Evolutionary conservation across 164 flowering plant species (phyloP), one percentile per base, ranked within the genome.

Genomic region (Liriodendron chinense): DNA sequence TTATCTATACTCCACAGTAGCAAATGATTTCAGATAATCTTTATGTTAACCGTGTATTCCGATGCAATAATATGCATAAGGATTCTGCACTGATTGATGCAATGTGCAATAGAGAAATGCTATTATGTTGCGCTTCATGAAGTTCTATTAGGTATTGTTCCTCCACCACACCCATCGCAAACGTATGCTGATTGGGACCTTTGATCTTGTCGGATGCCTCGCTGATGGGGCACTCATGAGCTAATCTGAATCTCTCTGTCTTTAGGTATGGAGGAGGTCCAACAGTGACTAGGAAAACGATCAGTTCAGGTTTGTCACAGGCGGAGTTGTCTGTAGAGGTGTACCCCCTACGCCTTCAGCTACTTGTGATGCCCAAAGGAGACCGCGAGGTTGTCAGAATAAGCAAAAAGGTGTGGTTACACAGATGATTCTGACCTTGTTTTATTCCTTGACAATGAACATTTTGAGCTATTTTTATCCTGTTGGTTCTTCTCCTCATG

Each of bases 191-290:
- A 34, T 34, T 34, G 43, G 43, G 43, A 34, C 2, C 43, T 4
- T 34, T 34, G 43, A 34, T 34, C 43, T 34, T 0, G 43, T 34
- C 43, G 43, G 43, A 34, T 34, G 43, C 43, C 43, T 34, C 5
- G 43, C 43, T 34, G 43, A 34, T 34, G 43, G 43, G 43, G 43
- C 43, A 34, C 43, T 34, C 43, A 0, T 34, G 43, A 34, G 22
- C 47, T 69, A 71, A 26, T 67, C n/a, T 63, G 67, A 53, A 10
- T 74, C 13, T 68, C 67, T 80, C 71, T 82, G 76, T 43, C 22
- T 72, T 50, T 78, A 96, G 99, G 99, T 94, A 94, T 83, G 98
- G 98, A 59, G 98, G 98, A 65, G 98, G 98, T 69, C 99, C 99
- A 68, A 83, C 86, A 64, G 79, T 96, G 88, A 82, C 88, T 10